Evolutionary conservation across 116 monocot genomes (phyloP), one percentile per base, ranked within the genome.

Genomic region (Iris pallida): DNA sequence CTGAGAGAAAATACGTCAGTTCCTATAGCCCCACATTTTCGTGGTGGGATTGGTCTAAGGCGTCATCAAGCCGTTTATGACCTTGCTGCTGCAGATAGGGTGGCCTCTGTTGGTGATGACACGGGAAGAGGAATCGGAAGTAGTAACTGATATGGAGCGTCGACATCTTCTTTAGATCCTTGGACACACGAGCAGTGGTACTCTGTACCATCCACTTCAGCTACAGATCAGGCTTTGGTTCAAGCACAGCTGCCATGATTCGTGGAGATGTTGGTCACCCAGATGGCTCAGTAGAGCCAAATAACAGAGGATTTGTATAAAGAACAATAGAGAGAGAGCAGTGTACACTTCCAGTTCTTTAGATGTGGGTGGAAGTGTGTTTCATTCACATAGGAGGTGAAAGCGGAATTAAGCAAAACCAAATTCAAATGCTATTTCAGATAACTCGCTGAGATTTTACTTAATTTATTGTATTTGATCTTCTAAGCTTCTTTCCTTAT

Each of bases 191-290:
- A 86, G 7, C 68, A 60, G 16, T 41, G 55, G 16, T 18, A 30
- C 15, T 42, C 11, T 75, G 78, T 53, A 47, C 81, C 57, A 42
- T 65, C 56, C 18, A 62, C 74, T 30, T 42, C 71, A 20, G 71
- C 72, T 48, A 78, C 78, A 0, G 96, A 96, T 75, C 95, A 91
- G 57, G 81, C 81, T 6, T 91, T 92, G 66, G 85, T 42, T 96
- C 96, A 8, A 91, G 96, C 71, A 91, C 96, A 15, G 82, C 85
- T 78, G 92, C 89, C 16, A 64, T 83, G 54, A 92, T 92, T 72
- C 89, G 89, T 41, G 96, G 80, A 42, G 92, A 88, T 73, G 75
- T 47, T 14, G 78, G 71, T 64, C 47, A 56, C 12, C 57, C 71
- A 56, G 82, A 80, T 59, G 75, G 70, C 20, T 72, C 71, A 49